Evolutionary conservation across 495 filamentous ascomycete species (phyloP).

Genomic region (Neurospora tetraspora): DNA sequence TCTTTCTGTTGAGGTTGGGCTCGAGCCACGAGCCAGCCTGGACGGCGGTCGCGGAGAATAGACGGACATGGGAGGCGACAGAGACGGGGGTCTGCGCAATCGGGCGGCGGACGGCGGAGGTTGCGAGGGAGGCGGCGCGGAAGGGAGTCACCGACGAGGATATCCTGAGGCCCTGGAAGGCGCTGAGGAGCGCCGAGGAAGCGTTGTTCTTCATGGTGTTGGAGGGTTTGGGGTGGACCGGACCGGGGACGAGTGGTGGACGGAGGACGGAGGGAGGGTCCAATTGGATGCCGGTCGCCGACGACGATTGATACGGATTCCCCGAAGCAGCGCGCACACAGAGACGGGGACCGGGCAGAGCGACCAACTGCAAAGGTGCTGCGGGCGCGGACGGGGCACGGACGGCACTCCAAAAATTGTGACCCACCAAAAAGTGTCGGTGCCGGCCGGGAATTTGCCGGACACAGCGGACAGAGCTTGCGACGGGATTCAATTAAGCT

Average conservation of each 20-base stretch:
- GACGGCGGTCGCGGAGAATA: conserved; percentile 64
- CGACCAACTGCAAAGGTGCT: background rate
- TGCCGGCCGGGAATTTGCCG: background rate
- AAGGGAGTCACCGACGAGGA: conserved; percentile 15
- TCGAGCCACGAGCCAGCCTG: conserved; percentile 64
- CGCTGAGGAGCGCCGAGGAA: conserved; percentile 29
- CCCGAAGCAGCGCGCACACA: background rate
- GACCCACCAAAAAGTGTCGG: background rate
- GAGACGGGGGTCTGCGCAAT: conserved; percentile 3
- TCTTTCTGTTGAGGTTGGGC: conserved; percentile 61
- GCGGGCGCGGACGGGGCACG: background rate
- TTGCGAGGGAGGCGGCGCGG: conserved; percentile 20
- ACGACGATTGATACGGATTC: background rate
- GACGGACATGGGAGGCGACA: conserved; percentile 32
- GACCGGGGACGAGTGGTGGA: background rate
- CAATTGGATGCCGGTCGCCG: background rate
- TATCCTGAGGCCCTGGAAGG: conserved; percentile 35
- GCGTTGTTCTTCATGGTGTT: conserved; percentile 31
- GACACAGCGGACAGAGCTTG: background rate
- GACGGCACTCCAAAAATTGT: background rate
- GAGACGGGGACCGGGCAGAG: background rate
- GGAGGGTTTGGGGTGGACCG: background rate
- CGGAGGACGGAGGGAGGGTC: background rate
- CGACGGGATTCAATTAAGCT: background rate
- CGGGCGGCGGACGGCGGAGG: conserved; percentile 9